Evolutionary conservation across 2,329 filamentous ascomycete genomes (phyloP), one percentile per base, ranked within the genome.

Genomic region (Dactylellina leptospora): DNA sequence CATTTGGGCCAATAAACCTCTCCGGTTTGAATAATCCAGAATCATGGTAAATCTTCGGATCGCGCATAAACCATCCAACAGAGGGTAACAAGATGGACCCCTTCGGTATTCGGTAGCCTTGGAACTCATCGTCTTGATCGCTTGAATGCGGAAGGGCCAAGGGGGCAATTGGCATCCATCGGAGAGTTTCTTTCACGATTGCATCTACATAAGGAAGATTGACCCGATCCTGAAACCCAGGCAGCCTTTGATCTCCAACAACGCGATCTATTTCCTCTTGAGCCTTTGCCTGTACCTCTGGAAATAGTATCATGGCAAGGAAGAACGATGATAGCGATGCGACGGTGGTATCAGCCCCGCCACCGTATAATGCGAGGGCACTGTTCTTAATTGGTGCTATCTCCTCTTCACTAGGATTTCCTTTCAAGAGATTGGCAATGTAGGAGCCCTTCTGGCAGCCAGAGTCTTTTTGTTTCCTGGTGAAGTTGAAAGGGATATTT

Each of bases 21-120:
- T 88, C 86, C 0, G 87, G 87, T 27, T 81, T 83, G 79, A 83
- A 89, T 75, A 79, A 82, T 53, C 89, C 86, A 16, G 86, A 84
- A 75, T 88, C 84, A 1, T 86, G 86, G 75, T 89, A 90, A 59
- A 82, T 84, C 33, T 79, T 79, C 1, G 83, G 82, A 73, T 88
- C 85, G 45, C 85, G 84, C 77, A 85, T 84, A 77, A 88, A 84
- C 45, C 82, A 82, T 1, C 4, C 83, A 82, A 85, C 77, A 85
- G 83, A 76, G 1, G 84, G 82, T 58, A 85, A 81, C 18, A 85
- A 82, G 1, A 83, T 83, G 0, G 83, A 81, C 3, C 84, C 84
- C 28, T 81, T 82, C 0, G 82, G 82, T 48, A 85, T 83, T 76
- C 82, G 82, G 74, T 82, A 85, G 1, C 84, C 84, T 1, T 83